Evolutionary conservation across 352 stramenopile genomes (phyloP), one percentile per base, ranked within the genome.

Genomic region (Aphanomyces cochlioides): DNA sequence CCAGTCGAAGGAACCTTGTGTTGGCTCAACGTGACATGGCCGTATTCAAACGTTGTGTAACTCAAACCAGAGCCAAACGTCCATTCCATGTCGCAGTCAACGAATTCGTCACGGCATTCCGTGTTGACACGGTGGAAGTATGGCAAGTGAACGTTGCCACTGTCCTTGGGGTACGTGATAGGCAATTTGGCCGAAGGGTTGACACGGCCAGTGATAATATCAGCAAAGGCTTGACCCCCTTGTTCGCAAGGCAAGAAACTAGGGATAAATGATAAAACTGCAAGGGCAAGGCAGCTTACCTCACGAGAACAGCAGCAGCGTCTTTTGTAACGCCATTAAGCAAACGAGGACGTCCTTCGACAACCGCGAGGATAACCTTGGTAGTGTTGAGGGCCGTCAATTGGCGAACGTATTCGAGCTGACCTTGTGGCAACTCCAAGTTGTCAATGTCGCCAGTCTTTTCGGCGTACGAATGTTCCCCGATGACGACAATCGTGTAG

Each of bases 401-500:
- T 13, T 82, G 72, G 10, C 78, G 73, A 8, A 96, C 79, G 58
- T 95, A 96, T 59, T 80, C 77, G 21, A 92, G 70, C 67, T 96
- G 87, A 4, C 86, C 85, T 1, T 41, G 15, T 0, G 88, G 78
- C 4, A 96, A 73, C 0, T 75, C 77, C 10, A 93, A 61, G 61
- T 96, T 83, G 39, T 92, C 73, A 53, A 96, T 91, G 67, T 96
- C 89, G 3, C 89, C 89, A 2, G 81, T 75, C 64, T 96, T 96
- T 68, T 96, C 89, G 4, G 88, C 77, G 72, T 95, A 96, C 0
- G 78, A 73, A 7, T 56, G 47, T 68, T 96, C 89, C n/a, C 89
- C 89, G 45, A 96, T 82, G 40, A 82, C 85, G 3, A 90, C 81
- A 39, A 96, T 79, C 0, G 87, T 89, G 73, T 90, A 89, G 12